phyloP scores from a whole-genome alignment of 179 eudicot species.

The Nepenthes alata region DNA sequence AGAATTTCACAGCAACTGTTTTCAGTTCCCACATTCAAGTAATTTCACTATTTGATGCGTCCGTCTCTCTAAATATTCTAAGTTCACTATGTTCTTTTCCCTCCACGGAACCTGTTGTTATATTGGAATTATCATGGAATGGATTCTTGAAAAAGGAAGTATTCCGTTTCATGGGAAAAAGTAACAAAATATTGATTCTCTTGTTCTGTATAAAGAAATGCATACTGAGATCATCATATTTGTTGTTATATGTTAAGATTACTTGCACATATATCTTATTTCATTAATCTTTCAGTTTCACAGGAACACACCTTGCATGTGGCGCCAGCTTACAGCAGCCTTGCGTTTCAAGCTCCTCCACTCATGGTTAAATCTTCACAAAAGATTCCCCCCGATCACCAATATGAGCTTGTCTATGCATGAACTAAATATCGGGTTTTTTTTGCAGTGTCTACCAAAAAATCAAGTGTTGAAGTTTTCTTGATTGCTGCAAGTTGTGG shows the following conservation, averaged over 20 bases:
- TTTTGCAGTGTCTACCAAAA: constrained; percentile 36
- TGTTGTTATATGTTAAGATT: not conserved
- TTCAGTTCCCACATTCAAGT: constrained; percentile 65
- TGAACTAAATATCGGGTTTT: constrained; percentile 6
- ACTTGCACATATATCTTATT: not conserved
- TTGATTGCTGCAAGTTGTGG: constrained; percentile 48
- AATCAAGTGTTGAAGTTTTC: constrained; percentile 38
- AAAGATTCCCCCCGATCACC: no score
- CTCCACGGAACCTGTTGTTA: not conserved
- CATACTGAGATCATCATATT: no score
- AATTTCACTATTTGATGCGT: constrained; percentile 12
- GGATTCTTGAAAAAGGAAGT: no score
- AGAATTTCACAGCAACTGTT: constrained; percentile 45
- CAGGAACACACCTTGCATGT: constrained; percentile 67
- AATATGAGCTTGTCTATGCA: not conserved
- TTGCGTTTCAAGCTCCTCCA: constrained; percentile 53
- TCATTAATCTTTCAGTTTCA: constrained; percentile 44
- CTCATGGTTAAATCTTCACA: constrained; percentile 28
- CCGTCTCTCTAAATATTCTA: not conserved
- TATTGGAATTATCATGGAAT: no score
- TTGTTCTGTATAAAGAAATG: no score
- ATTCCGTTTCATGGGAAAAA: no score
- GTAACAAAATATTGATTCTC: no score
- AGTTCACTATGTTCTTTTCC: not conserved
- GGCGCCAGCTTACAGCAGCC: constrained; percentile 53